Evolutionary conservation across 2,329 filamentous ascomycete species (phyloP).

Genomic region (Colletotrichum costaricense): DNA sequence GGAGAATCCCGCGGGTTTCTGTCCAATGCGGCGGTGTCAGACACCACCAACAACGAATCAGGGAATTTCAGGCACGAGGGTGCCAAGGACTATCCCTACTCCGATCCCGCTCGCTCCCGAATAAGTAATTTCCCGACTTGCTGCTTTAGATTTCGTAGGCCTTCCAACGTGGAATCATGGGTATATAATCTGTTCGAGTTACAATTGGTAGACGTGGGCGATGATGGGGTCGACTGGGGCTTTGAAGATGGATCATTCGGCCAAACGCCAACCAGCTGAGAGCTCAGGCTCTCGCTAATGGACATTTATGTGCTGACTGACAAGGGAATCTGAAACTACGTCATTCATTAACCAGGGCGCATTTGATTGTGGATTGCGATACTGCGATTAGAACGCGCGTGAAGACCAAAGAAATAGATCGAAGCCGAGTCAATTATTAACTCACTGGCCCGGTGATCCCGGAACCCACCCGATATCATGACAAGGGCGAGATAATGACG

Average conservation of each 20-base stretch:
- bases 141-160: too few species aligned
- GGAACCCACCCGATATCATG: background rate
- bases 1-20: background rate
- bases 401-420: background rate
- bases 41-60: background rate
- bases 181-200: background rate
- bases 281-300: too few species aligned
- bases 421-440: background rate
- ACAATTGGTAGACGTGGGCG: background rate
- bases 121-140: slow-evolving; percentile 18
- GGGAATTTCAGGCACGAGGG: slow-evolving; percentile 1
- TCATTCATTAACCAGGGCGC: background rate
- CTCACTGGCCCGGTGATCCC: background rate
- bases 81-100: slow-evolving; percentile 26
- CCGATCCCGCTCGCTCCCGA: slow-evolving; percentile 14
- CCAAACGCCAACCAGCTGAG: background rate
- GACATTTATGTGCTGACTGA: background rate
- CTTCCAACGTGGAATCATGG: background rate
- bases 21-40: background rate
- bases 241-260: background rate
- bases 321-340: background rate
- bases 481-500: slow-evolving; percentile 8
- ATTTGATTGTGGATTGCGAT: background rate
- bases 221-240: background rate
- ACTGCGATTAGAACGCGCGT: background rate